phyloP scores from a whole-genome alignment of 106 monocot species.

The Cymbidium sinense region DNA sequence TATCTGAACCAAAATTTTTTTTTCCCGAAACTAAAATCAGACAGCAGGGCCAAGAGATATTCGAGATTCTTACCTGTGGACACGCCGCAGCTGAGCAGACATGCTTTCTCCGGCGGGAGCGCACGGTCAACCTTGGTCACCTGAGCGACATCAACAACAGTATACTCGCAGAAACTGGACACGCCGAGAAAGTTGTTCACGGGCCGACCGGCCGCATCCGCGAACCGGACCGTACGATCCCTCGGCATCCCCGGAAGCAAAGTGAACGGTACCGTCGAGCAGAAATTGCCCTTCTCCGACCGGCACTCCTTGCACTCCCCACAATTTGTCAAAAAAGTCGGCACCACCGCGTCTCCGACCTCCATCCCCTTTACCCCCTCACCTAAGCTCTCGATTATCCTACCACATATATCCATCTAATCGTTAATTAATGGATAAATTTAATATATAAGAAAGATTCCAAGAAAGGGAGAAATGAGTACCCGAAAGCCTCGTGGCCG shows the following conservation, averaged over 20 bases:
- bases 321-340: conserved; percentile 63
- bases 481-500: conserved; percentile 93
- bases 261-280: conserved; percentile 32
- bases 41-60: too few species aligned
- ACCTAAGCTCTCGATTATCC: conserved; percentile 90
- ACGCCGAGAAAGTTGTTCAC: conserved; percentile 53
- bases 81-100: conserved; percentile 87
- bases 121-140: conserved; percentile 42
- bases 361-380: conserved; percentile 51
- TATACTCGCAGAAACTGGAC: conserved; percentile 90
- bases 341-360: conserved; percentile 71
- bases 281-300: conserved; percentile 65
- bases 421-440: neutral
- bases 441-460: neutral
- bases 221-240: conserved; percentile 33
- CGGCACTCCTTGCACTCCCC: conserved; percentile 54
- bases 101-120: conserved; percentile 61
- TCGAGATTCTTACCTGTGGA: conserved; percentile 79
- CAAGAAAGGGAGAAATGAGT: neutral
- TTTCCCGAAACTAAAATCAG: too few species aligned
- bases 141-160: conserved; percentile 69
- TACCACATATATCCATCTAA: conserved; percentile 6
- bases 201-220: conserved; percentile 22
- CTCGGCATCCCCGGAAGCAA: conserved; percentile 39
- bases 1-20: too few species aligned